Percentiles rank a stretch among this genome's conserved stretches.
phyloP scores from a whole-genome alignment of 441 rosid species.

The Euphorbia schlechtendalii region DNA sequence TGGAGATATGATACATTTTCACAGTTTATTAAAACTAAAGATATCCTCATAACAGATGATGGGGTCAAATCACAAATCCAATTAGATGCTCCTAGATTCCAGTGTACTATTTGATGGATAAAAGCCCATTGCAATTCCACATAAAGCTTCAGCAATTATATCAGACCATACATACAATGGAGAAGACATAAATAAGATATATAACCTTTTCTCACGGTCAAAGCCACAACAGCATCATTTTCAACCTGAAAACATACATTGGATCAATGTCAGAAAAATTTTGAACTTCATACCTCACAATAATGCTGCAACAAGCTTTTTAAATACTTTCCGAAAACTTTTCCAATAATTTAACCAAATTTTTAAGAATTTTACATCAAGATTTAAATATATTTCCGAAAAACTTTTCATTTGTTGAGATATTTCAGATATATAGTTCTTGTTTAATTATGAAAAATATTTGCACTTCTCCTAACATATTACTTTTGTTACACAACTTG shows the following conservation, averaged over 20 bases:
- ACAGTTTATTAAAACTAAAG: conserved; percentile 1
- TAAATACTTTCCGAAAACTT: no score
- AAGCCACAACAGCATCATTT: conserved; percentile 89
- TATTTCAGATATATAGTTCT: no score
- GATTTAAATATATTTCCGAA: no score
- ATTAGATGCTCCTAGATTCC: neutral
- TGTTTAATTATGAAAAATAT: no score
- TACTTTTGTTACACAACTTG: no score
- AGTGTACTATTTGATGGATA: neutral
- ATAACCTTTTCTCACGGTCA: conserved; percentile 77
- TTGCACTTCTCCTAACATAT: no score
- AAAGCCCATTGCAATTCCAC: neutral
- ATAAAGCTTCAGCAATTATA: neutral
- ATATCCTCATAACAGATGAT: neutral
- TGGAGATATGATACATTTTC: neutral
- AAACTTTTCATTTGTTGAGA: no score
- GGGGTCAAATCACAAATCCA: neutral
- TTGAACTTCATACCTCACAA: neutral
- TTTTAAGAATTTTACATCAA: no score
- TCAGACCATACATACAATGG: neutral
- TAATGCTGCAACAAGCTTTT: neutral
- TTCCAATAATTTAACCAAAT: no score
- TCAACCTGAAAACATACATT: conserved; percentile 58
- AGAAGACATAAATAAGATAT: conserved; percentile 19
- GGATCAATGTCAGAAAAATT: conserved; percentile 4